Conservation (phyloP, 371 early-diverging fungal genomes). For the Lichtheimia ramosa region DNA sequence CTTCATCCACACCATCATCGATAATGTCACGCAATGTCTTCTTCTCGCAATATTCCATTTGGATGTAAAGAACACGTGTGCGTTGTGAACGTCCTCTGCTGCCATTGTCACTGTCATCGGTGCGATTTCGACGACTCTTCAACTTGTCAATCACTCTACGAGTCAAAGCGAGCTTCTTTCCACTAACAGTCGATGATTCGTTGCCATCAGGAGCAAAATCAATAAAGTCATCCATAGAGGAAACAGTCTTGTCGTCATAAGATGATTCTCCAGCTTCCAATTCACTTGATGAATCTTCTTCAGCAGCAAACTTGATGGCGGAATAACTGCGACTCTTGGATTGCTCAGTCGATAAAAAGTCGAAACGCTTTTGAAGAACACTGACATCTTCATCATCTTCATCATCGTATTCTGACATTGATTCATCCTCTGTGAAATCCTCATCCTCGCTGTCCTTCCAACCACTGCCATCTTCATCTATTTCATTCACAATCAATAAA, state of each 20-base stretch:
- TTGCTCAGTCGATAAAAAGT: slow-evolving; percentile 53
- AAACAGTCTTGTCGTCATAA: slow-evolving; percentile 21
- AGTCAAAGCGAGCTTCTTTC: slow-evolving; percentile 1
- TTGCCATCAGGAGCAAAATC: slow-evolving; percentile 23
- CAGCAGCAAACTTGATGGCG: slow-evolving; percentile 50
- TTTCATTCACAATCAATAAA: slow-evolving; percentile 1
- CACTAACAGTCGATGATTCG: slow-evolving; percentile 10
- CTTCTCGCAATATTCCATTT: slow-evolving; percentile 98
- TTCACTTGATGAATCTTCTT: slow-evolving; percentile 25
- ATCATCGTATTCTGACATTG: slow-evolving; percentile 44
- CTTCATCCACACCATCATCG: slow-evolving; percentile 73
- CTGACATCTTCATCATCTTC: slow-evolving; percentile 47
- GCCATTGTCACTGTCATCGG: slow-evolving; percentile 13
- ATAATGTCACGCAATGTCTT: slow-evolving; percentile 89
- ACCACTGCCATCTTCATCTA: slow-evolving; percentile 50
- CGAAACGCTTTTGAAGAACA: slow-evolving; percentile 54
- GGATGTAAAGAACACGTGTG: slow-evolving; percentile 82
- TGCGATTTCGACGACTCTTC: slow-evolving; percentile 14
- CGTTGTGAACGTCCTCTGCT: slow-evolving; percentile 26
- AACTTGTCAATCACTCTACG: slow-evolving; percentile 13
- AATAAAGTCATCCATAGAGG: slow-evolving; percentile 29
- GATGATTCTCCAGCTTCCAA: slow-evolving; percentile 31
- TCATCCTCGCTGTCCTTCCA: slow-evolving; percentile 49
- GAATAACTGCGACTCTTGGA: slow-evolving; percentile 57
- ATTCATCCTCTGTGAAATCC: slow-evolving; percentile 32